These are phyloP conservation scores for Capniomyces stellatus DNA, from an alignment of 371 early-diverging fungal genomes.

Conservation along the genomic window DNA sequence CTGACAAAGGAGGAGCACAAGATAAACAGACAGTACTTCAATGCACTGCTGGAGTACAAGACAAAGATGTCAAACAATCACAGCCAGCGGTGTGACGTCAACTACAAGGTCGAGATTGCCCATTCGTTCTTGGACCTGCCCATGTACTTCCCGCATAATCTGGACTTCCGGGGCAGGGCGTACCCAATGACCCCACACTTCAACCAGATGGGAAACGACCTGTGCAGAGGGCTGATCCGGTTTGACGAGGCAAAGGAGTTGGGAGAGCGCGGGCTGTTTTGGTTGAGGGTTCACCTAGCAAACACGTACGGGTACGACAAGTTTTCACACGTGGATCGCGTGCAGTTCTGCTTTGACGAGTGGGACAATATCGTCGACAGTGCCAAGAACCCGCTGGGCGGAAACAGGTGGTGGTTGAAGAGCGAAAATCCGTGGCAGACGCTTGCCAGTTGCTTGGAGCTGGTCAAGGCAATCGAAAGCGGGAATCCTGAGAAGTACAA, in stretches of 20 bases:
- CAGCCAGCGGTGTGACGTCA: constrained; percentile 76
- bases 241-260: constrained; percentile 74
- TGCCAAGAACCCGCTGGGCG: constrained; percentile 57
- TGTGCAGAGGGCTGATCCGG: constrained; percentile 77
- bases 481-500: constrained; percentile 50
- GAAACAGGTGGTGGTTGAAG: constrained; percentile 77
- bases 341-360: constrained; percentile 49
- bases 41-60: constrained; percentile 9
- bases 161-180: constrained; percentile 96
- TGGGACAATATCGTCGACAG: constrained; percentile 63
- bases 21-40: neutral
- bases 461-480: constrained; percentile 54
- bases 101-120: constrained; percentile 94
- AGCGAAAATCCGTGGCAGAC: constrained; percentile 92
- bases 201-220: constrained; percentile 91
- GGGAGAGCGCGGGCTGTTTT: constrained; percentile 67
- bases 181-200: constrained; percentile 92
- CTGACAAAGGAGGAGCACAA: neutral
- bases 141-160: constrained; percentile 93
- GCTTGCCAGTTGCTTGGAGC: constrained; percentile 76
- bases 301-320: constrained; percentile 87
- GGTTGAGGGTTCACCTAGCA: constrained; percentile 95
- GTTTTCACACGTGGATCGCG: constrained; percentile 72
- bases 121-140: constrained; percentile 66
- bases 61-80: constrained; percentile 40